Conservation (phyloP, 78 protist species). For the Guillardia theta region DNA sequence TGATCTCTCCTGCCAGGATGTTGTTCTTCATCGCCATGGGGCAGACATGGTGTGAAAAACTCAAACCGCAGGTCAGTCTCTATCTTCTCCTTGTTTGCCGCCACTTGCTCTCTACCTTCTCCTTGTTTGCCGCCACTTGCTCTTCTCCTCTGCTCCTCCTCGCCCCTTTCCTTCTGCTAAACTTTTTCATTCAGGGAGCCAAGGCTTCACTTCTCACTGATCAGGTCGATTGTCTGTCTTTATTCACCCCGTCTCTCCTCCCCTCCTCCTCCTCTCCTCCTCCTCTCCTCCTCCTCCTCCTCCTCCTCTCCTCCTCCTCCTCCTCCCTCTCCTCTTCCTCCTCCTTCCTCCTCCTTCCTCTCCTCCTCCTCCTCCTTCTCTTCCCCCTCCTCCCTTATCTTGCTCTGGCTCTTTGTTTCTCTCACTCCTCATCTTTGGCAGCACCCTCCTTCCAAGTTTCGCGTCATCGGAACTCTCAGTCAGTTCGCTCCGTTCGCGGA, state of each 20-base stretch:
- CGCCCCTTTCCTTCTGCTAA: too few relatives aligned
- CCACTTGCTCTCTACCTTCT: too few relatives aligned
- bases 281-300: not conserved
- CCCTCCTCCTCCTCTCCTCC: not conserved
- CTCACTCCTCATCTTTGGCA: not conserved
- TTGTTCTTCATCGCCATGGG: slow-evolving; percentile 34
- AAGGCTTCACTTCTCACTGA: too few relatives aligned
- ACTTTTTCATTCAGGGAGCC: too few relatives aligned
- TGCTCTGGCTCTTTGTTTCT: not conserved
- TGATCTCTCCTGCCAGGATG: too few relatives aligned
- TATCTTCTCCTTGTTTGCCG: not conserved
- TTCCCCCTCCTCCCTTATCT: not conserved
- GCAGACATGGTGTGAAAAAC: slow-evolving; percentile 26
- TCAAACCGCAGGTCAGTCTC: not conserved
- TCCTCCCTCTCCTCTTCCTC: not conserved
- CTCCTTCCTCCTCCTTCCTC: not conserved
- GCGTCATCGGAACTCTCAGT: slow-evolving; percentile 20
- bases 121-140: too few relatives aligned
- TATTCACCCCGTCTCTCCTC: not conserved
- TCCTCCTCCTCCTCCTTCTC: not conserved
- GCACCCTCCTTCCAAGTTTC: slow-evolving; percentile 11
- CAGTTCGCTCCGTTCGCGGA: slow-evolving; percentile 10
- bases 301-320: not conserved
- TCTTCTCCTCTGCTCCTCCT: too few relatives aligned
- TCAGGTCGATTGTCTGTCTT: too few relatives aligned